phyloP scores from a whole-genome alignment of 2,329 filamentous ascomycete species.

The Reticulascus tulasneorum region DNA sequence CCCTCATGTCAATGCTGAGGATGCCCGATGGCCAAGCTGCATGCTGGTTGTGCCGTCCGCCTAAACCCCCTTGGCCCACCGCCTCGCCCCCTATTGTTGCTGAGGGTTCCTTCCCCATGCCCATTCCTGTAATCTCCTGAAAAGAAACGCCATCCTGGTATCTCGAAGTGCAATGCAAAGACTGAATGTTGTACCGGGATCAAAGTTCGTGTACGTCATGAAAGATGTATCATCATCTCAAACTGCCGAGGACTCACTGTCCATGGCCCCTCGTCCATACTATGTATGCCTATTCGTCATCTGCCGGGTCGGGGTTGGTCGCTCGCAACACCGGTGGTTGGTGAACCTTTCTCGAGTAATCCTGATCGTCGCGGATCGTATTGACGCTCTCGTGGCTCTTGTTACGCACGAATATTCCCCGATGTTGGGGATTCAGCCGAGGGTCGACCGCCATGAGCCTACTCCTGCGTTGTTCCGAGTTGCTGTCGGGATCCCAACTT shows the following conservation, averaged over 20 bases:
- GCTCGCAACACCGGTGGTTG: constrained; percentile 57
- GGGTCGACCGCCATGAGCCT: constrained; percentile 58
- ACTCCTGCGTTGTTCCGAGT: constrained; percentile 32
- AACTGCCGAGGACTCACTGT: background rate
- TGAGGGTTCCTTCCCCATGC: constrained; percentile 4
- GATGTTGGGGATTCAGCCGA: constrained; percentile 58
- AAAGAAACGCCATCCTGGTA: constrained; percentile 18
- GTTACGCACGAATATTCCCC: constrained; percentile 52
- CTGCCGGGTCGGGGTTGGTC: constrained; percentile 55
- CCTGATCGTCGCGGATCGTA: constrained; percentile 60
- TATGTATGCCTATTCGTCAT: constrained; percentile 17
- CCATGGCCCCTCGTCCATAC: too few relatives aligned
- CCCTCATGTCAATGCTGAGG: background rate
- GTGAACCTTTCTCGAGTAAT: constrained; percentile 60
- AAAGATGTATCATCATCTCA: constrained; percentile 9
- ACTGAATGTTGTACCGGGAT: constrained; percentile 7
- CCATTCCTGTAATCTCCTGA: constrained; percentile 1
- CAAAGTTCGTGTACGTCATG: constrained; percentile 17
- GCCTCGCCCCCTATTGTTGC: background rate
- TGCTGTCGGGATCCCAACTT: constrained; percentile 10
- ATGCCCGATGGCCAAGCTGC: background rate
- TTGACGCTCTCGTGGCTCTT: constrained; percentile 61
- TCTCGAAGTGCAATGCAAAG: constrained; percentile 16
- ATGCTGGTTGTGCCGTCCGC: constrained; percentile 2
- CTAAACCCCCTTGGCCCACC: too few relatives aligned